phyloP scores from a whole-genome alignment of 441 rosid genomes.

The Euphorbia corollata region DNA sequence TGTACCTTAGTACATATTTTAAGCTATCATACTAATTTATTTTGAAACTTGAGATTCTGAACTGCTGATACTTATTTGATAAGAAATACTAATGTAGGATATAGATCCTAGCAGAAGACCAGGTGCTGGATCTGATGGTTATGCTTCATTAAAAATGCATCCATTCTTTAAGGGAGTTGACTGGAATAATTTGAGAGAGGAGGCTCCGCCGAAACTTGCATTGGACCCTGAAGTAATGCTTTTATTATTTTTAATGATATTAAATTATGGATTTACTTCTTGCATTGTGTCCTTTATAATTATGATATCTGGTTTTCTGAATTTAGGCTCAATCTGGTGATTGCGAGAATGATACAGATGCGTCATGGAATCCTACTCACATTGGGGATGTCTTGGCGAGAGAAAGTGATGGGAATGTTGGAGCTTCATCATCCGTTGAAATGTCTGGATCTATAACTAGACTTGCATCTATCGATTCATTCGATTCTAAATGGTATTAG shows the following conservation, averaged over 20 bases:
- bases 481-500: slow-evolving; percentile 89
- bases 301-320: slow-evolving; percentile 7
- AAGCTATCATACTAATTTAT: background rate
- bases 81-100: slow-evolving; percentile 46
- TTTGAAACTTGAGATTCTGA: slow-evolving; percentile 1
- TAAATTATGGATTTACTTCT: background rate
- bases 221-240: slow-evolving; percentile 50
- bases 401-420: slow-evolving; percentile 49
- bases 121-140: slow-evolving; percentile 87
- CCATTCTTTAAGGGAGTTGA: slow-evolving; percentile 82
- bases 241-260: background rate
- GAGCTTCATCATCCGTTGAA: slow-evolving; percentile 43
- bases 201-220: slow-evolving; percentile 80
- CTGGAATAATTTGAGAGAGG: slow-evolving; percentile 69
- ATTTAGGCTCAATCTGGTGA: slow-evolving; percentile 57
- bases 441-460: slow-evolving; percentile 47
- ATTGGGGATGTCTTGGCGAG: slow-evolving; percentile 49
- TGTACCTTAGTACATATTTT: background rate
- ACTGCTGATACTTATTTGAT: slow-evolving; percentile 15
- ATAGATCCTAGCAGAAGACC: slow-evolving; percentile 86
- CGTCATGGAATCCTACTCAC: slow-evolving; percentile 72
- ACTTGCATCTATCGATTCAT: slow-evolving; percentile 91
- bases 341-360: slow-evolving; percentile 45
- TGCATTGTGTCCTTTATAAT: background rate
- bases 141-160: slow-evolving; percentile 73